phyloP scores from a whole-genome alignment of 2,329 filamentous ascomycete genomes.

The Xylogone sp. region DNA sequence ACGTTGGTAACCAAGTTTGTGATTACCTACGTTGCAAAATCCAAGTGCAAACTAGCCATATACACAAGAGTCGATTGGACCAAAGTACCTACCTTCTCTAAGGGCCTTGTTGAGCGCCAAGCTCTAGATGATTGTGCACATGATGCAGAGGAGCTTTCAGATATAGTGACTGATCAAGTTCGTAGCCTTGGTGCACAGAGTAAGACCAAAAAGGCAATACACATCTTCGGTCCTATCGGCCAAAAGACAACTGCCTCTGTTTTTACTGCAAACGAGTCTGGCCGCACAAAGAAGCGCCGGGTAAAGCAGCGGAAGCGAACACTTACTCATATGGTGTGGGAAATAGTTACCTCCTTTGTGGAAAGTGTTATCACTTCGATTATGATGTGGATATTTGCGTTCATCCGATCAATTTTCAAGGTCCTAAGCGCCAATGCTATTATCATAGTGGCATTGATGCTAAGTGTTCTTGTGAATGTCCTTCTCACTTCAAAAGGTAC shows the following conservation, averaged over 20 bases:
- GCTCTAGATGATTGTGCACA: conserved; percentile 72
- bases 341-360: conserved; percentile 67
- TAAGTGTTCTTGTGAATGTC: conserved; percentile 70
- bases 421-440: conserved; percentile 70
- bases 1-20: conserved; percentile 85
- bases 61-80: conserved; percentile 88
- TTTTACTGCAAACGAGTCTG: conserved; percentile 46
- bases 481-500: conserved; percentile 71
- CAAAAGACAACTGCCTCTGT: conserved; percentile 61
- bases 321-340: conserved; percentile 66
- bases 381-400: conserved; percentile 72
- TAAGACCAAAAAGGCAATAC: conserved; percentile 72
- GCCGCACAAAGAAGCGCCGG: conserved; percentile 46
- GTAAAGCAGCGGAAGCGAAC: conserved; percentile 54
- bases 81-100: conserved; percentile 57
- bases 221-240: conserved; percentile 75
- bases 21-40: conserved; percentile 90
- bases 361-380: conserved; percentile 73
- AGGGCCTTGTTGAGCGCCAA: conserved; percentile 60
- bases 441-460: conserved; percentile 62
- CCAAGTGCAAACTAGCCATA: conserved; percentile 84
- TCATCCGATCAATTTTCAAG: conserved; percentile 61
- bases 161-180: conserved; percentile 74
- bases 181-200: conserved; percentile 69
- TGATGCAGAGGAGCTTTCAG: conserved; percentile 70